A percentile compares a stretch with the other conserved stretches of the same genome.
phyloP scores from a whole-genome alignment of 768 basidiomycete species.

The Rhizopogon vesiculosus region DNA sequence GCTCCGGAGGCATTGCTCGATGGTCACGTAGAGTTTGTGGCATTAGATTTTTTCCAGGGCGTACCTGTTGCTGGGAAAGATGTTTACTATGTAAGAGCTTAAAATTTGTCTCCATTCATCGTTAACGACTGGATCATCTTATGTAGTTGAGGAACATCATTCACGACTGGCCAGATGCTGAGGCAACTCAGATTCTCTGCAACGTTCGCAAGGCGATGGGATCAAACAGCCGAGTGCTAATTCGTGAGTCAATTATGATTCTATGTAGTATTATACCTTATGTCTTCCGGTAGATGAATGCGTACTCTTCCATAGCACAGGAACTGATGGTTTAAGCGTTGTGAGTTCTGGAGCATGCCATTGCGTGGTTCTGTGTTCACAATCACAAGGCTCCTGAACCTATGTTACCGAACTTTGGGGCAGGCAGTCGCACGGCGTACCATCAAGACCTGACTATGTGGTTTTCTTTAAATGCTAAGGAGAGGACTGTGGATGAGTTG shows the following conservation, averaged over 20 bases:
- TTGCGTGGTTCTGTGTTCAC: background rate
- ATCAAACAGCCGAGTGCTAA: conserved; percentile 25
- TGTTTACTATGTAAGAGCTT: conserved; percentile 21
- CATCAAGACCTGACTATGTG: conserved; percentile 45
- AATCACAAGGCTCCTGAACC: conserved; percentile 36
- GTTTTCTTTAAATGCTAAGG: conserved; percentile 36
- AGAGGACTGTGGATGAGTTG: background rate
- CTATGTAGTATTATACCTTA: background rate
- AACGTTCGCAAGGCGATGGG: conserved; percentile 23
- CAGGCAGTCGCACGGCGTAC: conserved; percentile 35
- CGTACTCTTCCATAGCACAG: conserved; percentile 5
- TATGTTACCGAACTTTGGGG: conserved; percentile 44
- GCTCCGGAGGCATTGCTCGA: conserved; percentile 15
- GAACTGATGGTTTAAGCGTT: background rate
- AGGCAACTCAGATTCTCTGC: conserved; percentile 24
- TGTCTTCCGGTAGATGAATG: conserved; percentile 12
- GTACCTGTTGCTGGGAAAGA: conserved; percentile 13
- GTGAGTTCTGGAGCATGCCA: background rate
- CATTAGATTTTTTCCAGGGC: conserved; percentile 18
- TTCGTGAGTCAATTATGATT: conserved; percentile 20
- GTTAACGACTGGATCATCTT: background rate
- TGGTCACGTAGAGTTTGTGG: conserved; percentile 10
- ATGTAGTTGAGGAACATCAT: conserved; percentile 22
- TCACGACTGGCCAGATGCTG: conserved; percentile 32
- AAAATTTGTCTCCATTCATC: background rate